Conservation (phyloP, 768 basidiomycete species). For the Pulveroboletus sp. region DNA sequence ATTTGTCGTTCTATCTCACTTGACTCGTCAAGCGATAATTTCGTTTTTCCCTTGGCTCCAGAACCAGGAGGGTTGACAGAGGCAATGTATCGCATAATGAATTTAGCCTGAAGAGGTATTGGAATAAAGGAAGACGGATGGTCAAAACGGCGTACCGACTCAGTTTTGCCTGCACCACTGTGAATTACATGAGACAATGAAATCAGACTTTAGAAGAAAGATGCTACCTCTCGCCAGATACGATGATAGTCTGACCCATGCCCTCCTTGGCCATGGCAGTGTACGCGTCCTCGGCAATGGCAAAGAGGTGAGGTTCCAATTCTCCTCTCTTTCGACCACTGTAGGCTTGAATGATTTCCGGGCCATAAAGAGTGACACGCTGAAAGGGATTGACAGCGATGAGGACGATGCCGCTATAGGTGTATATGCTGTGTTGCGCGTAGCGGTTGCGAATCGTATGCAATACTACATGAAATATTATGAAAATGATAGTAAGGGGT, state of each 20-base stretch:
- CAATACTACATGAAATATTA: conserved; percentile 55
- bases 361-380: conserved; percentile 94
- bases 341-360: conserved; percentile 97
- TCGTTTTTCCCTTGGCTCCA: conserved; percentile 60
- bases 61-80: conserved; percentile 87
- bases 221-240: conserved; percentile 95
- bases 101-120: conserved; percentile 68
- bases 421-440: conserved; percentile 96
- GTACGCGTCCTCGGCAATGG: conserved; percentile 98
- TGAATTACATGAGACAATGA: conserved; percentile 12
- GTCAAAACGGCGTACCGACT: conserved; percentile 61
- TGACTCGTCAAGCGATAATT: conserved; percentile 76
- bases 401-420: conserved; percentile 97
- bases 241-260: conserved; percentile 97
- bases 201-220: conserved; percentile 6
- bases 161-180: conserved; percentile 99
- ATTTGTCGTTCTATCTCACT: conserved; percentile 98
- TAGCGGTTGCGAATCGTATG: conserved; percentile 98
- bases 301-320: conserved; percentile 96
- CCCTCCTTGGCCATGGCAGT: conserved; percentile 94
- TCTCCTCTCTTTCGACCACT: conserved; percentile 90
- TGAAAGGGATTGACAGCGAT: conserved; percentile 99
- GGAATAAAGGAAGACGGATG: conserved; percentile 1
- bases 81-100: conserved; percentile 98
- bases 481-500: not conserved